Conservation (phyloP, 228 moss, liverwort and hornwort genomes). For the Sphagnum fallax region DNA sequence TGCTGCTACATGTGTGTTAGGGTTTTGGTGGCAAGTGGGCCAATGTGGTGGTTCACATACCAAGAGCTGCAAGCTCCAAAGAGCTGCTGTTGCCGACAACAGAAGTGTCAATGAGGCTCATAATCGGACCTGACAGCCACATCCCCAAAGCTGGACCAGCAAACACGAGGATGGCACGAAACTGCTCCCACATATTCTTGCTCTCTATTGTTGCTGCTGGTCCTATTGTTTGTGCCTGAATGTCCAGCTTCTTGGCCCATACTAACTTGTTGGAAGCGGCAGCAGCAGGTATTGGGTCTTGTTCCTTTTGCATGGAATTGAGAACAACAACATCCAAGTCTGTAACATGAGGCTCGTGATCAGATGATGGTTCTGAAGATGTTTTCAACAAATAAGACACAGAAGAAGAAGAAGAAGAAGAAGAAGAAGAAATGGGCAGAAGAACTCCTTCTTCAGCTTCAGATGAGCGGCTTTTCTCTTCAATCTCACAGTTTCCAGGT, state of each 20-base stretch:
- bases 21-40: too few relatives aligned
- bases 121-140: conserved; percentile 48
- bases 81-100: conserved; percentile 44
- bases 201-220: neutral
- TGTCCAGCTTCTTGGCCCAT: conserved; percentile 24
- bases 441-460: neutral
- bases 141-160: conserved; percentile 52
- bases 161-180: conserved; percentile 35
- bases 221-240: conserved; percentile 2
- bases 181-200: conserved; percentile 26
- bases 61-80: conserved; percentile 45
- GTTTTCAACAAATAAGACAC: neutral
- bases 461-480: neutral
- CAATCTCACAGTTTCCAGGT: neutral
- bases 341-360: neutral
- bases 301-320: conserved; percentile 13
- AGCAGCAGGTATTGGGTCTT: conserved; percentile 5
- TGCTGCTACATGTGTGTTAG: too few relatives aligned
- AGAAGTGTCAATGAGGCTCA: conserved; percentile 50
- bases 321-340: conserved; percentile 4
- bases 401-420: too few relatives aligned
- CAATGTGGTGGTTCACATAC: conserved; percentile 5
- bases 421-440: neutral
- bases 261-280: conserved; percentile 49
- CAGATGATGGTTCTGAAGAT: conserved; percentile 11